Evolutionary conservation across 352 stramenopile species (phyloP), one percentile per base, ranked within the genome.

Genomic region (Globisporangium apiculatum): DNA sequence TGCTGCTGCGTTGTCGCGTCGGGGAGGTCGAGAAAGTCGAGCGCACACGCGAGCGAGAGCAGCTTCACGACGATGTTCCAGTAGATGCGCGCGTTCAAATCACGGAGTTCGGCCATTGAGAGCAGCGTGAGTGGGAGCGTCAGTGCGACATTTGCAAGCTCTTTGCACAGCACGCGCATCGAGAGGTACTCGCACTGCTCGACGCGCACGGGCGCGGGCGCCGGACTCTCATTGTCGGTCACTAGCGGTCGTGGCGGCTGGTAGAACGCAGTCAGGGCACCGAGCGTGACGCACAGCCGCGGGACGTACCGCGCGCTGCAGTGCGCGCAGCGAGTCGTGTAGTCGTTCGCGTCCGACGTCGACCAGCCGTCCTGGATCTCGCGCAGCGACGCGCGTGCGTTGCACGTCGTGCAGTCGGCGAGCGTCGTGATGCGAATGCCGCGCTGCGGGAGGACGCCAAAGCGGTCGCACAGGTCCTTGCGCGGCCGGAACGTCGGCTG

Each of bases 51-150:
- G 4, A 84, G 59, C 51, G 67, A 65, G 36, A 84, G 62, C 35
- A 80, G 42, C 63, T 84, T 82, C 36, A 84, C 65, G 14, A 82
- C 69, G 14, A 84, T 70, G 54, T 84, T 84, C 75, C 75, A 84
- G 61, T 84, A 84, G 40, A 82, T 77, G 7, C 68, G 67, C 0
- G 72, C 63, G 45, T 79, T 72, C n/a, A 64, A 24, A 9, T 61
- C 58, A 2, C 68, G 63, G 36, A 83, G 37, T 35, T 76, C 61
- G 3, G 60, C 55, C 71, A 79, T 73, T 1, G 63, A 53, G 43
- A 83, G 56, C 51, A 75, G 62, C 53, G 67, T 61, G n/a, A 83
- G 61, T 24, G 70, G 66, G 24, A 76, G 45, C 46, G 70, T 77
- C 49, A 69, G 60, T 3, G 69, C 59, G 9, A 82, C 43, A 14